Base-by-base conservation (phyloP, 1,284 basidiomycete species). In the Phylloporus sp. region DNA sequence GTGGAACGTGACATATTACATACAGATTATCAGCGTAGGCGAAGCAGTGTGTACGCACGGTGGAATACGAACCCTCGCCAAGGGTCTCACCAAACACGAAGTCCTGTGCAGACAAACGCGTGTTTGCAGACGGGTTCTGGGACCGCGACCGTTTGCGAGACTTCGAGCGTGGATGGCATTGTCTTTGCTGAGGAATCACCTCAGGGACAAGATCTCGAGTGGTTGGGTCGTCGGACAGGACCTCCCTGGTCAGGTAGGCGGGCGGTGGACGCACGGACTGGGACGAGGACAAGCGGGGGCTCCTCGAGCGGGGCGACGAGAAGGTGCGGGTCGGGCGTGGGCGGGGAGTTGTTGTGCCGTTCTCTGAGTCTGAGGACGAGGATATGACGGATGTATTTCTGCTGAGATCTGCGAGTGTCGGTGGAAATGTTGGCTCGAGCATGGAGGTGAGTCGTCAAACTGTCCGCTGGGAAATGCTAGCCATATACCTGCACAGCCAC, bases 31-130 rank as follows among this genome's bases (percentile, higher is more conserved):
- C 65, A 71, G 68, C 41, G 66, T 63, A 45, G 25, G 14, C 47
- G 62, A 63, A 25, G 58, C 7, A 60, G 29, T 25, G 45, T 32
- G 59, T 23, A 82, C 88, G 75, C 77, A 92, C 92, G 2, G 89
- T 91, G n/a, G 91, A 93, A 75, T 93, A 94, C 3, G 91, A 91
- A 23, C 93, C 92, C 75, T 93, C 90, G n/a, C 92, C 93, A 7
- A 94, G 82, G 20, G 88, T 86, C 47, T 87, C 82, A 5, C 89
- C 89, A 73, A 93, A 91, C 68, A 88, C 85, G 74, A 93, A 94
- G 78, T 94, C 91, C 64, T 88, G 85, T 0, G 84, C 83, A 10
- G 83, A 83, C 63, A 82, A 76, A 68, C 81, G 84, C 66, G 81
- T 83, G 68, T 85, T 86, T 47, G 82, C 82, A n/a, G 83, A 86